Evolutionary conservation across 345 rosid genomes (phyloP).

Genomic region (Pistacia integerrima): DNA sequence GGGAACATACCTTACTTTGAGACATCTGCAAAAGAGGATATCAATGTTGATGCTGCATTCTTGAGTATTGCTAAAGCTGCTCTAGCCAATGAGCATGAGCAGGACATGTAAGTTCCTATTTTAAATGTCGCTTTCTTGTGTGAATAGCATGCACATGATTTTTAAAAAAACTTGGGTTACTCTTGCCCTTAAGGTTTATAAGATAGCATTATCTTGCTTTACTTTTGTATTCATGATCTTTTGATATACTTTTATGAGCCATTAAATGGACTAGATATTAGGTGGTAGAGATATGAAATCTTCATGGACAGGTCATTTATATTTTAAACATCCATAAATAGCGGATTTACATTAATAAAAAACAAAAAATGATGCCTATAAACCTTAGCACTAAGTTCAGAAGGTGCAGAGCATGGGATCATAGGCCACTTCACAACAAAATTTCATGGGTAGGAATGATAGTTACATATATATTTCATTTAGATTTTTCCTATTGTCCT

Average conservation of each 20-base stretch:
- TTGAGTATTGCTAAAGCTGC: constrained; percentile 82
- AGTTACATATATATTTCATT: background rate
- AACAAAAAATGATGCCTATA: background rate
- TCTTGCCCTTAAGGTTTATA: background rate
- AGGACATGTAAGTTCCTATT: constrained; percentile 76
- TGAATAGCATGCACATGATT: background rate
- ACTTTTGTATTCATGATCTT: background rate
- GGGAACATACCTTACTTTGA: constrained; percentile 90
- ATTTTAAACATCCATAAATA: background rate
- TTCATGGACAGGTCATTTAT: background rate
- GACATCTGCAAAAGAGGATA: constrained; percentile 96
- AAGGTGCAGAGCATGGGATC: background rate
- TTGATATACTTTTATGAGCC: background rate
- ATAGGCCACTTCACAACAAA: background rate
- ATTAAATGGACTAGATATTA: background rate
- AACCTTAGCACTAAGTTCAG: background rate
- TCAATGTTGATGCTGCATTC: constrained; percentile 86
- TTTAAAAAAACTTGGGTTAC: background rate
- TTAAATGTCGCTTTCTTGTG: background rate
- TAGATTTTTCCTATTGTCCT: background rate
- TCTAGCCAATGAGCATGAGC: constrained; percentile 75
- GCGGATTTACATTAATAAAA: background rate
- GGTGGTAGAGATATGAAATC: background rate
- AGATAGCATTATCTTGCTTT: background rate
- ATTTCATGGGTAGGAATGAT: background rate